These are phyloP conservation scores for Phytopythium vexans DNA, from an alignment of 352 stramenopile species.

Conservation along the genomic window DNA sequence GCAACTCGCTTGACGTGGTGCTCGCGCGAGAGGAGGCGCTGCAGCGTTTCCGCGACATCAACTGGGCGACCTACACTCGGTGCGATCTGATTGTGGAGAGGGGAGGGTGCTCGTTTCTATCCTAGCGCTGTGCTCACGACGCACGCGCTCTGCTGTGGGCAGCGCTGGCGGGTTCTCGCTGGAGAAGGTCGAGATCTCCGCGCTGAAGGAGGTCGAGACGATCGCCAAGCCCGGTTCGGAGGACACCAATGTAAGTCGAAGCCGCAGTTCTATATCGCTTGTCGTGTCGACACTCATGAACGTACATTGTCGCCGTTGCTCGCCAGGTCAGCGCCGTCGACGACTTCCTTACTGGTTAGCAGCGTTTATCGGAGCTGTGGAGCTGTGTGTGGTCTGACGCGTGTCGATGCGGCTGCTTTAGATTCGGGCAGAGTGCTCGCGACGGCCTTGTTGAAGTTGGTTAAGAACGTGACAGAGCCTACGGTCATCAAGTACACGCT, in stretches of 20 bases:
- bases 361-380: not conserved
- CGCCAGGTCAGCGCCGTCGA: slow-evolving; percentile 62
- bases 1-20: slow-evolving; percentile 61
- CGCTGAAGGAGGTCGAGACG: slow-evolving; percentile 80
- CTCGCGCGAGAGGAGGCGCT: slow-evolving; percentile 79
- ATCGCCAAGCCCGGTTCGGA: slow-evolving; percentile 65
- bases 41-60: slow-evolving; percentile 87
- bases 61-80: slow-evolving; percentile 88
- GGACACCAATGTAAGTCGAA: slow-evolving; percentile 45
- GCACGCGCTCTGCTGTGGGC: not conserved
- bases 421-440: slow-evolving; percentile 64
- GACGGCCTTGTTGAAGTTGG: slow-evolving; percentile 71
- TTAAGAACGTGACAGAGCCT: slow-evolving; percentile 88
- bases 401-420: slow-evolving; percentile 10
- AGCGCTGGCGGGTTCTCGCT: slow-evolving; percentile 79
- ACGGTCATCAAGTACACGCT: slow-evolving; percentile 86
- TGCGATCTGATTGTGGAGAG: slow-evolving; percentile 9
- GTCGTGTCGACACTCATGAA: slow-evolving; percentile 7
- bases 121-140: not conserved
- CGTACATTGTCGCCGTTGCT: slow-evolving; percentile 3
- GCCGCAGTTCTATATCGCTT: not conserved
- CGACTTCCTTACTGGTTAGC: slow-evolving; percentile 57
- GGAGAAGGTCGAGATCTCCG: slow-evolving; percentile 83
- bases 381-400: not conserved
- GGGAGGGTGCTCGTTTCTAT: not conserved